A percentile compares a stretch with the other conserved stretches of the same genome.
phyloP scores from a whole-genome alignment of 139 green algal genomes.

The Trebouxia sp. region DNA sequence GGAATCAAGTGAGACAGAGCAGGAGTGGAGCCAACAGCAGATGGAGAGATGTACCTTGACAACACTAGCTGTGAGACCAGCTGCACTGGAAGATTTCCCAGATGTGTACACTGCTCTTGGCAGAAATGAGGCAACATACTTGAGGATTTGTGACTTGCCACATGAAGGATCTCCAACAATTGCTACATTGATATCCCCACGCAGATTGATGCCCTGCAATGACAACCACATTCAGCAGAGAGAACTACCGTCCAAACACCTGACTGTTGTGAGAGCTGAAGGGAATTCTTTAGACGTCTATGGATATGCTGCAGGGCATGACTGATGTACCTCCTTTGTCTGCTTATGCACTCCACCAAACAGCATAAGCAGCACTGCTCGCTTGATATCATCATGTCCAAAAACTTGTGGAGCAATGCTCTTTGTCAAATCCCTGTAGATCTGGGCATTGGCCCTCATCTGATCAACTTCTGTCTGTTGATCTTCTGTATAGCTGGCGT shows the following conservation, averaged over 20 bases:
- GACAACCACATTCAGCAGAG: no score
- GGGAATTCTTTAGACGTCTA: not conserved
- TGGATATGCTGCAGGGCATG: not conserved
- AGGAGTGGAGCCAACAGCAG: no score
- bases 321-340: slow-evolving; percentile 66
- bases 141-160: slow-evolving; percentile 92
- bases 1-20: no score
- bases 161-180: slow-evolving; percentile 96
- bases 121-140: slow-evolving; percentile 89
- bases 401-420: slow-evolving; percentile 83
- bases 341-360: slow-evolving; percentile 90
- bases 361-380: slow-evolving; percentile 92
- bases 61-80: slow-evolving; percentile 95
- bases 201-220: slow-evolving; percentile 83
- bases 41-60: slow-evolving; percentile 69
- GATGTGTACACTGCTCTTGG: slow-evolving; percentile 95
- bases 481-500: slow-evolving; percentile 51
- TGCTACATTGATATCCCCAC: slow-evolving; percentile 99
- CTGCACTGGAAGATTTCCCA: slow-evolving; percentile 94
- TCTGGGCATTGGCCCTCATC: slow-evolving; percentile 52
- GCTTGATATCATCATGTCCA: slow-evolving; percentile 85
- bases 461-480: slow-evolving; percentile 37
- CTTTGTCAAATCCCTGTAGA: slow-evolving; percentile 67
- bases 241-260: no score
- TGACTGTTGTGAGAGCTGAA: no score